phyloP scores from a whole-genome alignment of 768 basidiomycete genomes.

The Lyophyllum shimeji region DNA sequence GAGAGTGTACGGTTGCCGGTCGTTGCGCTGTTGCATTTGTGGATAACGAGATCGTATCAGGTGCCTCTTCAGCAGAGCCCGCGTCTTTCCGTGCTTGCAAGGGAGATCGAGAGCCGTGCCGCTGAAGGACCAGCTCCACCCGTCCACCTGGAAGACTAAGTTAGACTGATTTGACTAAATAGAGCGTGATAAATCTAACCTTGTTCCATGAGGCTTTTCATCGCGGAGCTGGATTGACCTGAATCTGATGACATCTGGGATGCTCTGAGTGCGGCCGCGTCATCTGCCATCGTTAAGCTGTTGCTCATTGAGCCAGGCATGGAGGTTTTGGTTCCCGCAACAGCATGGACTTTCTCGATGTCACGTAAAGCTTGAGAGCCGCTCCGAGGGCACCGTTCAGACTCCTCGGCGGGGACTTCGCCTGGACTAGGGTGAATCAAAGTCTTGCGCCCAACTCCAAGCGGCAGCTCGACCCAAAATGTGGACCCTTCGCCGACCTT shows the following conservation, averaged over 20 bases:
- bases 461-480: conserved; percentile 85
- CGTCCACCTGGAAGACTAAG: conserved; percentile 42
- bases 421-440: conserved; percentile 21
- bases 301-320: conserved; percentile 19
- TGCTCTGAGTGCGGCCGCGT: conserved; percentile 27
- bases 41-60: not conserved
- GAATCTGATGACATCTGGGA: conserved; percentile 26
- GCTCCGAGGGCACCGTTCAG: too few species aligned
- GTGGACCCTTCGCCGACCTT: conserved; percentile 72
- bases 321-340: conserved; percentile 16
- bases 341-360: conserved; percentile 19
- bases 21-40: not conserved
- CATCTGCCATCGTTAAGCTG: conserved; percentile 26
- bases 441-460: conserved; percentile 69
- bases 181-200: conserved; percentile 30
- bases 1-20: conserved; percentile 1
- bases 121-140: conserved; percentile 53
- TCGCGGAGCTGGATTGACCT: conserved; percentile 40
- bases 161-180: conserved; percentile 1
- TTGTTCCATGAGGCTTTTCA: conserved; percentile 70
- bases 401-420: conserved; percentile 19
- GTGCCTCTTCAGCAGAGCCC: not conserved
- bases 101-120: conserved; percentile 30
- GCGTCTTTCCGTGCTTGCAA: conserved; percentile 15
- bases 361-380: conserved; percentile 14